Conservation (phyloP, 2,329 filamentous ascomycete genomes). For the Exophiala spinifera region DNA sequence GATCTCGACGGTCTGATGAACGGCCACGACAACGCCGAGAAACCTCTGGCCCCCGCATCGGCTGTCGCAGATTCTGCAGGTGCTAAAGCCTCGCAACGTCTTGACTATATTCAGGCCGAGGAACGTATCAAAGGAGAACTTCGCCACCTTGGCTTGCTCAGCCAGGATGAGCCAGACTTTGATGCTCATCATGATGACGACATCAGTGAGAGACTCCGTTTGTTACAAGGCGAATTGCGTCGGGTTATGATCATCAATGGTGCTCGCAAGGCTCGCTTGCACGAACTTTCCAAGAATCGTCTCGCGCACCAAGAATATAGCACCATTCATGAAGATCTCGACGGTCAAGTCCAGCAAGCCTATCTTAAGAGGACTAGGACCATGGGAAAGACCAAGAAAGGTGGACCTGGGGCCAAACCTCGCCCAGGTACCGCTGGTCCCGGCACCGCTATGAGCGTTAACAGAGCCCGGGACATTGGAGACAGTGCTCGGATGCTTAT, state of each 20-base stretch:
- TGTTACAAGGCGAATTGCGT: slow-evolving; percentile 77
- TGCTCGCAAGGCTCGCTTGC: slow-evolving; percentile 79
- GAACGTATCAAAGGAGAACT: slow-evolving; percentile 89
- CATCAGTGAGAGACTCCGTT: slow-evolving; percentile 81
- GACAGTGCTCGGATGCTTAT: slow-evolving; percentile 89
- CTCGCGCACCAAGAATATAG: slow-evolving; percentile 97
- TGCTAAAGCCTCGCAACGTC: slow-evolving; percentile 69
- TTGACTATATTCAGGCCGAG: slow-evolving; percentile 84
- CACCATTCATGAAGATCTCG: slow-evolving; percentile 93
- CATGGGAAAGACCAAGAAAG: slow-evolving; percentile 90
- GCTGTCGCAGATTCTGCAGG: slow-evolving; percentile 70
- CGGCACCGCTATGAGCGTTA: slow-evolving; percentile 53
- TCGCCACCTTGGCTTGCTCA: slow-evolving; percentile 82
- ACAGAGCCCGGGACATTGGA: slow-evolving; percentile 71
- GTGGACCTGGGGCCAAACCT: slow-evolving; percentile 61
- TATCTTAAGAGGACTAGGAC: slow-evolving; percentile 95
- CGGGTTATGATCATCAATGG: slow-evolving; percentile 85
- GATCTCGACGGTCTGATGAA: slow-evolving; percentile 40
- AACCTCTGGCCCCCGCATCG: slow-evolving; percentile 64
- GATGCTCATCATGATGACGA: slow-evolving; percentile 91
- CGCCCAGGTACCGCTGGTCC: slow-evolving; percentile 45
- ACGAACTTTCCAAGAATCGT: slow-evolving; percentile 83
- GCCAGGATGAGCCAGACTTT: slow-evolving; percentile 72
- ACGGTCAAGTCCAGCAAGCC: slow-evolving; percentile 88
- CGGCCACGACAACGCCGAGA: slow-evolving; percentile 47